Evolutionary conservation across 805 yeast genomes (phyloP), one percentile per base, ranked within the genome.

Genomic region (Metschnikowia peoriensis): DNA sequence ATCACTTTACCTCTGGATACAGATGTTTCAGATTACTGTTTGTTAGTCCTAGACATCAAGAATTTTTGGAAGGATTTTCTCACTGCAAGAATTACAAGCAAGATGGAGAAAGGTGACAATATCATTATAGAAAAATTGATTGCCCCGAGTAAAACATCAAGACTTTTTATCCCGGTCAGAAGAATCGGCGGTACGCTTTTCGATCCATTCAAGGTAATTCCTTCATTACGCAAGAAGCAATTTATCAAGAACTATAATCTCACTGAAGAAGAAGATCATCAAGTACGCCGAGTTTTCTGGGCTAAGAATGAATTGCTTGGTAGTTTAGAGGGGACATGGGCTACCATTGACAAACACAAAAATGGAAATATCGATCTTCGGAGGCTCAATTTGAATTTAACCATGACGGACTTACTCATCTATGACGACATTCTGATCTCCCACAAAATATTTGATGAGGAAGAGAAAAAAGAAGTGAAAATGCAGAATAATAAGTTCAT

Each of bases 211-310:
- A 66, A 67, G 41, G 77, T 82, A 0, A 84, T 92, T 28, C 97
- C 97, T 17, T 84, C 88, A 35, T 69, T 89, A 37, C 68, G 86
- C 22, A 78, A 83, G 37, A 83, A 82, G 55, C 97, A 91, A 68
- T 88, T 83, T 63, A 76, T 89, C 16, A 77, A 82, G 35, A 86
- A 82, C 61, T 71, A 75, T 54, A 80, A 71, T 54, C 71, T 80
- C 6, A 73, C 81, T 0, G 79, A 75, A 45, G 83, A 81, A 9
- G 89, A 88, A 54, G 85, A 79, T 37, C 60, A 60, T 42, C 79
- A 74, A 49, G 79, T 83, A 69, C 75, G 83, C 51, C 85, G 83
- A 55, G 71, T 81, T 2, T 94, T 91, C 66, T 93, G 99, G 99
- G 80, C 87, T 56, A 71, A 96, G 52, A 83, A 86, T 51, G 77